A percentile compares a stretch with the other conserved stretches of the same genome.
phyloP scores from a whole-genome alignment of 148 eudicot species.

The Chenopodium album region DNA sequence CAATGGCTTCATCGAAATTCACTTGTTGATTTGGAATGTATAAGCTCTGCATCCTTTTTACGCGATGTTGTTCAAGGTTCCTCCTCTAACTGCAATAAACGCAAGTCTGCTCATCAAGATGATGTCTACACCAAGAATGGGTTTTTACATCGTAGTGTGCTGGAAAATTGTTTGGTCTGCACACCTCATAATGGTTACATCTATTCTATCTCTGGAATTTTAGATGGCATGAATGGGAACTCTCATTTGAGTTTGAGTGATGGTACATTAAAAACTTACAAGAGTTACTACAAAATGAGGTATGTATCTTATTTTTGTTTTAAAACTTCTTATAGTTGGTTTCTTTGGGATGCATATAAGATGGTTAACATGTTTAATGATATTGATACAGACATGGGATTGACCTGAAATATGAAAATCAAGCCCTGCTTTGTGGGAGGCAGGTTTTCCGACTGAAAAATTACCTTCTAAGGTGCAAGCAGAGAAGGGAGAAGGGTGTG shows the following conservation, averaged over 20 bases:
- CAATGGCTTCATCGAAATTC: slow-evolving; percentile 22
- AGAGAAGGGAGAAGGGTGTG: slow-evolving; percentile 51
- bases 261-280: slow-evolving; percentile 51
- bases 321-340: background rate
- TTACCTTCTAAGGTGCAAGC: slow-evolving; percentile 47
- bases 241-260: slow-evolving; percentile 33
- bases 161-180: slow-evolving; percentile 63
- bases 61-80: background rate
- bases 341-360: background rate
- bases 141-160: slow-evolving; percentile 39
- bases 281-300: slow-evolving; percentile 53
- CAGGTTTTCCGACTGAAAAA: slow-evolving; percentile 56
- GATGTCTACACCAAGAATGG: slow-evolving; percentile 45
- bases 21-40: slow-evolving; percentile 60
- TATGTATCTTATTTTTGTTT: slow-evolving; percentile 21
- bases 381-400: slow-evolving; percentile 56
- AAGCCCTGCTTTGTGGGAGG: slow-evolving; percentile 55
- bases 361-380: background rate
- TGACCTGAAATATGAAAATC: slow-evolving; percentile 43
- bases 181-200: slow-evolving; percentile 72
- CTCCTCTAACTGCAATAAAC: slow-evolving; percentile 16
- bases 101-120: slow-evolving; percentile 5
- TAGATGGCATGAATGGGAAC: slow-evolving; percentile 50
- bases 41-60: slow-evolving; percentile 44
- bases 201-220: slow-evolving; percentile 50